Conservation (phyloP, 257 asterid genomes). For the Oldenlandia corymbosa region DNA sequence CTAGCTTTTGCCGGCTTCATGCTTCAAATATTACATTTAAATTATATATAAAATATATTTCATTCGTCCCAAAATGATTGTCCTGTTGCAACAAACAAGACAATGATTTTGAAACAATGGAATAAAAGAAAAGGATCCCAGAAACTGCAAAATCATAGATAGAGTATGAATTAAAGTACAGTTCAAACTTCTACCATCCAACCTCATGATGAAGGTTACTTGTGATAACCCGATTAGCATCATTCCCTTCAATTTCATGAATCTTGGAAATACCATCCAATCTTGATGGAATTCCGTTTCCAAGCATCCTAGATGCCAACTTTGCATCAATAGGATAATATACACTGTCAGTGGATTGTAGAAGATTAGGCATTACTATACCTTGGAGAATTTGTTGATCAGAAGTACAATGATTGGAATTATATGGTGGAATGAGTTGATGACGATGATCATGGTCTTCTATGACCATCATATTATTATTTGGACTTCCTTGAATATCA, state of each 20-base stretch:
- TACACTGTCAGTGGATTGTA: background rate
- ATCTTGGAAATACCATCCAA: background rate
- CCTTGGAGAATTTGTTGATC: background rate
- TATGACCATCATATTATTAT: too few species aligned
- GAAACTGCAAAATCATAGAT: too few species aligned
- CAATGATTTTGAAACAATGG: too few species aligned
- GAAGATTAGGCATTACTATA: background rate
- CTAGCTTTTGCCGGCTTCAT: too few species aligned
- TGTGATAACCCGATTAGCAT: conserved; percentile 2
- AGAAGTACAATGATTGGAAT: background rate
- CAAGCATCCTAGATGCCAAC: background rate
- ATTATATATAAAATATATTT: too few species aligned
- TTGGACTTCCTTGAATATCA: too few species aligned
- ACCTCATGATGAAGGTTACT: conserved; percentile 12
- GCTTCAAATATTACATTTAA: too few species aligned
- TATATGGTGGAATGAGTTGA: background rate
- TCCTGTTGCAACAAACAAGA: too few species aligned
- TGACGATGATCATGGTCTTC: conserved; percentile 8
- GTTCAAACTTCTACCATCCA: background rate
- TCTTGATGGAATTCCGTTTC: conserved; percentile 12
- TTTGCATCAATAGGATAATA: conserved; percentile 9
- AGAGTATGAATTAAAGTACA: background rate
- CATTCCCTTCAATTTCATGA: conserved; percentile 12
- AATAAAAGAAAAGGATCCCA: too few species aligned
- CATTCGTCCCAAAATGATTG: too few species aligned